phyloP scores from a whole-genome alignment of 2,329 filamentous ascomycete genomes.

The Esteya vermicola region DNA sequence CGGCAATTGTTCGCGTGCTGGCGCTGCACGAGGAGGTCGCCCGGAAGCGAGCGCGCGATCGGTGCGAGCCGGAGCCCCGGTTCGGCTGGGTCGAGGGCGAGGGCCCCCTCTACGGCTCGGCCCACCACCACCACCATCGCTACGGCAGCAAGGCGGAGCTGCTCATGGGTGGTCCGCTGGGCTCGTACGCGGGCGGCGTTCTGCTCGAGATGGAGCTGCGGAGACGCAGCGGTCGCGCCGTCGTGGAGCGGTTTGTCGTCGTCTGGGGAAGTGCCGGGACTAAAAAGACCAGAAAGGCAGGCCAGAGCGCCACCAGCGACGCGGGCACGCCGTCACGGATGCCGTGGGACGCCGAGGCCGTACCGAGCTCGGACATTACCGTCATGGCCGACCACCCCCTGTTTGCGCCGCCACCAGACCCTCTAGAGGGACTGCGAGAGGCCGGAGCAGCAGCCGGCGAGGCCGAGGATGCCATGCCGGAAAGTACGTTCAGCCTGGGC shows the following conservation, averaged over 20 bases:
- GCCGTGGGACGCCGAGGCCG: constrained; percentile 5
- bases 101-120: constrained; percentile 59
- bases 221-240: constrained; percentile 64
- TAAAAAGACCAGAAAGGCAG: neutral
- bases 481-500: constrained; percentile 72
- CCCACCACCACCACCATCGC: constrained; percentile 20
- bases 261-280: constrained; percentile 15
- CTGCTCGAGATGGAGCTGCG: constrained; percentile 80
- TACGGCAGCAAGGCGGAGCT: constrained; percentile 2
- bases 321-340: no score
- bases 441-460: constrained; percentile 17
- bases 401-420: constrained; percentile 38
- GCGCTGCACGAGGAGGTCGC: constrained; percentile 63
- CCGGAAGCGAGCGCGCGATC: constrained; percentile 59
- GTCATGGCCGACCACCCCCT: constrained; percentile 66
- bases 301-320: neutral
- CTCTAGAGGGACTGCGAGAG: constrained; percentile 14
- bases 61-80: constrained; percentile 58
- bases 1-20: constrained; percentile 62
- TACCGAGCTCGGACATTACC: constrained; percentile 21
- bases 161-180: constrained; percentile 8
- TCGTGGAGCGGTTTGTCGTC: constrained; percentile 52
- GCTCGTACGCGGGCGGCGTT: constrained; percentile 32
- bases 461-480: constrained; percentile 37
- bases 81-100: constrained; percentile 73